A percentile compares a stretch with the other conserved stretches of the same genome.
Evolutionary conservation across 257 asterid species (phyloP).

Genomic region (Solanum tarapatanum): DNA sequence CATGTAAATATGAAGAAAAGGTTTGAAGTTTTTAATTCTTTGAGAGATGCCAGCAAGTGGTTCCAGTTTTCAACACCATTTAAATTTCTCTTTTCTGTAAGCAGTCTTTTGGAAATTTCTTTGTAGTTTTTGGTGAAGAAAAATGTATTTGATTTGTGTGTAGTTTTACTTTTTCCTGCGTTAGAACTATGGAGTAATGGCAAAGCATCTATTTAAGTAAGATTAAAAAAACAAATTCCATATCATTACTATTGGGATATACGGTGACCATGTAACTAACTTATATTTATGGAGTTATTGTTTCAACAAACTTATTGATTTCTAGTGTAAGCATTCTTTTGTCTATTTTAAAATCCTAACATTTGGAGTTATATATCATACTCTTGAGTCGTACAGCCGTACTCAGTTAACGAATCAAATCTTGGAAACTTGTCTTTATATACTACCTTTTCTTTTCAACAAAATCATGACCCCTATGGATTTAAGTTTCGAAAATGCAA

Average conservation of each 20-base stretch:
- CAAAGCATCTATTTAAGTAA: neutral
- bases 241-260: neutral
- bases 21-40: neutral
- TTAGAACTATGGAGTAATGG: neutral
- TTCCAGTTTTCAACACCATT: neutral
- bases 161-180: neutral
- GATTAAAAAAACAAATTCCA: neutral
- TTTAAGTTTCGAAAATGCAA: neutral
- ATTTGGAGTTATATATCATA: neutral
- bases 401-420: neutral
- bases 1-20: neutral
- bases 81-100: neutral
- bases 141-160: neutral
- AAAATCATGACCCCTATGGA: neutral
- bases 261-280: neutral
- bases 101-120: neutral
- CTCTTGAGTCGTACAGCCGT: neutral
- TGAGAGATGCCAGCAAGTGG: neutral
- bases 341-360: neutral
- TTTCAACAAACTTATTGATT: neutral
- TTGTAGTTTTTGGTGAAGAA: neutral
- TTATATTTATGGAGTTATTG: neutral
- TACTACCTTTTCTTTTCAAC: neutral
- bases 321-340: neutral
- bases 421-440: neutral